Evolutionary conservation across 129 eudicot species (phyloP), one percentile per base, ranked within the genome.

Genomic region (Heracleum sosnowskyi): DNA sequence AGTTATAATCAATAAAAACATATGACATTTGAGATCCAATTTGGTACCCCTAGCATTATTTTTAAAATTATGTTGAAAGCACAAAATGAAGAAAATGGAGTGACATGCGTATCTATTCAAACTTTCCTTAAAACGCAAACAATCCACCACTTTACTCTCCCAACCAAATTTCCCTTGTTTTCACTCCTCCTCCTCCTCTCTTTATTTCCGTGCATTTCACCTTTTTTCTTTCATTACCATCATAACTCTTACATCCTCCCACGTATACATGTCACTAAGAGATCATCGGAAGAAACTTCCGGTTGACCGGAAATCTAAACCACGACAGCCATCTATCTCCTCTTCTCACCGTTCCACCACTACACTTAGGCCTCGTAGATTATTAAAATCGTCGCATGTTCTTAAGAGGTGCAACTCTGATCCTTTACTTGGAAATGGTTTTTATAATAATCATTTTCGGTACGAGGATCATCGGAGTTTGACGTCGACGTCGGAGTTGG

Each of bases 381-480:
- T 81, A 28, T 74, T 79, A 26, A 77, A 76, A 80, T 81, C 81
- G 29, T 70, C 86, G 71, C 83, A 44, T 18, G 55, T 83, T 53
- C 79, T 89, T 29, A 77, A 80, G 79, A 77, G 90, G 78, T 81
- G 88, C 81, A 86, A 83, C 66, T 93, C 97, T 53, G 98, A 89
- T 84, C 95, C 97, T 76, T 31, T 62, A 45, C 71, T 93, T 20
- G 66, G 62, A 79, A 74, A 53, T 42, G 1, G 73, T 63, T 79
- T 81, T 22, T 69, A 22, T 15, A 33, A 29, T 20, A 73, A 29
- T n/a, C 74, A 70, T 11, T 39, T 37, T 8, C 62, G 60, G 16
- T 83, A 55, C 0, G 84, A 69, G 16, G 85, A 78, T 39, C 81
- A 73, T 73, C 87, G 80, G 70, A 34, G 71, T 29, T 33, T 74